These are phyloP conservation scores for Rhizopus delemar DNA, from an alignment of 371 early-diverging fungal genomes.

Conservation along the genomic window DNA sequence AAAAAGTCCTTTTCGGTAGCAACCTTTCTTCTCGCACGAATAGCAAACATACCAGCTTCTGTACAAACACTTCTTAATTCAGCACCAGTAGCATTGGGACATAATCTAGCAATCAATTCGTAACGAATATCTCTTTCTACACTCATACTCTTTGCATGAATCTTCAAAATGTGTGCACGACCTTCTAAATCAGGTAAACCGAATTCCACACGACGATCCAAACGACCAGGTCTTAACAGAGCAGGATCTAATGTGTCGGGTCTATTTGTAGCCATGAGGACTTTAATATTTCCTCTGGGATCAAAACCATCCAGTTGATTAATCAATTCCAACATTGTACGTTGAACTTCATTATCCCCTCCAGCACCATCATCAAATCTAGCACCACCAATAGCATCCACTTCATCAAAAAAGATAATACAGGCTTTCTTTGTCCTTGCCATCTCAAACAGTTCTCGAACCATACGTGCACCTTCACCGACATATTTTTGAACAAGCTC, in stretches of 20 bases:
- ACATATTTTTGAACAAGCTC: slow-evolving; percentile 99
- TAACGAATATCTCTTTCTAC: slow-evolving; percentile 98
- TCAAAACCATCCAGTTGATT: slow-evolving; percentile 99
- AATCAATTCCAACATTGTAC: slow-evolving; percentile 99
- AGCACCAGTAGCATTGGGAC: slow-evolving; percentile 97
- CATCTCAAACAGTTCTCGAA: slow-evolving; percentile 99
- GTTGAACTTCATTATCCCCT: slow-evolving; percentile 95
- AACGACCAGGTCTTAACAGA: slow-evolving; percentile 96
- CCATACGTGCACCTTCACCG: slow-evolving; percentile 99
- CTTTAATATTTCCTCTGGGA: slow-evolving; percentile 98
- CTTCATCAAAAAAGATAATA: slow-evolving; percentile 99
- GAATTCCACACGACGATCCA: slow-evolving; percentile 99
- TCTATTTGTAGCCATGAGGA: slow-evolving; percentile 99
- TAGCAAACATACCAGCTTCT: slow-evolving; percentile 99
- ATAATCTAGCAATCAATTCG: slow-evolving; percentile 92
- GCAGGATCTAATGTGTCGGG: slow-evolving; percentile 99
- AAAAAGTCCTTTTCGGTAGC: slow-evolving; percentile 99
- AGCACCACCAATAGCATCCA: slow-evolving; percentile 98
- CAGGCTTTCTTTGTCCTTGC: slow-evolving; percentile 81
- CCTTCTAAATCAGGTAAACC: slow-evolving; percentile 98
- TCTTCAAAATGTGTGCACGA: slow-evolving; percentile 97
- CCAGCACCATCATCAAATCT: slow-evolving; percentile 86
- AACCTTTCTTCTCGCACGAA: slow-evolving; percentile 98
- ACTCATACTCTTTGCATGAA: slow-evolving; percentile 99
- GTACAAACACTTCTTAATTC: slow-evolving; percentile 99